Percentiles rank a stretch among this genome's conserved stretches.
phyloP scores from a whole-genome alignment of 2,329 filamentous ascomycete species.

The Mycosphaerelloides madeirae region DNA sequence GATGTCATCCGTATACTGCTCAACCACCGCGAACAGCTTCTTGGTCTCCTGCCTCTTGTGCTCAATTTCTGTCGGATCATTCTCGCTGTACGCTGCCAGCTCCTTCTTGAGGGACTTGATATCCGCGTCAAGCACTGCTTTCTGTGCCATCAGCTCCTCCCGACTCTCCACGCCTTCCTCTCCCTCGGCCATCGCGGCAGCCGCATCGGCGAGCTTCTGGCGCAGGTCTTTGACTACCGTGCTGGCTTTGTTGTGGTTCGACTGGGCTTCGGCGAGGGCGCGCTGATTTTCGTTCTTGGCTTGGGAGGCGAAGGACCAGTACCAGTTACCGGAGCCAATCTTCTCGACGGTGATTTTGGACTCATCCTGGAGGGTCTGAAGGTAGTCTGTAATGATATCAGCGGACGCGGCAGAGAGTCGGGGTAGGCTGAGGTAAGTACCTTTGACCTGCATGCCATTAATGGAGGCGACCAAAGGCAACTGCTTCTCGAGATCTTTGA shows the following conservation, averaged over 20 bases:
- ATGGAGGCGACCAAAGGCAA: slow-evolving; percentile 59
- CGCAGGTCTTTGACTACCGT: slow-evolving; percentile 36
- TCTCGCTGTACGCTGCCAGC: slow-evolving; percentile 42
- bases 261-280: slow-evolving; percentile 34
- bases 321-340: slow-evolving; percentile 68
- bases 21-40: slow-evolving; percentile 29
- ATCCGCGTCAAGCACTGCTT: slow-evolving; percentile 34
- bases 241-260: slow-evolving; percentile 36
- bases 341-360: slow-evolving; percentile 61
- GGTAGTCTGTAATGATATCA: slow-evolving; percentile 46
- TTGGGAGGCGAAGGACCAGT: slow-evolving; percentile 62
- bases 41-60: slow-evolving; percentile 34
- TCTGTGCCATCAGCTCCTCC: slow-evolving; percentile 35
- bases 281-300: slow-evolving; percentile 47
- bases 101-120: slow-evolving; percentile 37
- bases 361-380: slow-evolving; percentile 59
- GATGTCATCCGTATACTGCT: slow-evolving; percentile 43
- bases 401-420: not conserved
- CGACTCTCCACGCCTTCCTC: slow-evolving; percentile 32
- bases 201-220: slow-evolving; percentile 37
- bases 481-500: slow-evolving; percentile 64
- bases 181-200: slow-evolving; percentile 37
- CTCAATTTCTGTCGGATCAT: slow-evolving; percentile 44
- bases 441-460: slow-evolving; percentile 54
- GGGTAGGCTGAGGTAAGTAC: slow-evolving; percentile 5